Evolutionary conservation across 192 early-diverging fungal genomes (phyloP).

Genomic region (Dispira parvispora): DNA sequence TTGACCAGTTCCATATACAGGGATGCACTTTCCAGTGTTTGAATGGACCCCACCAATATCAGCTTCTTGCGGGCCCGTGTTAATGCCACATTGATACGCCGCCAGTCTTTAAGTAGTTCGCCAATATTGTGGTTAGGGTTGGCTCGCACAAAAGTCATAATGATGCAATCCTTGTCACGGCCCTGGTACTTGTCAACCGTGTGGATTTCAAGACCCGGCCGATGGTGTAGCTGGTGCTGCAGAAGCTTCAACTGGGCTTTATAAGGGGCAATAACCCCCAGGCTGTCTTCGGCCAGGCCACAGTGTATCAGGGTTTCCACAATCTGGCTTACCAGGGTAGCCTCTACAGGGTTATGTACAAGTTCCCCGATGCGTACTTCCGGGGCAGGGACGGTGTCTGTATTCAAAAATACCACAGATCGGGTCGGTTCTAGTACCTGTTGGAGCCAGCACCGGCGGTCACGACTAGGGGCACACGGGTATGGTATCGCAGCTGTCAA

Average conservation of each 20-base stretch:
- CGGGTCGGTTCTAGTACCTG: constrained; percentile 41
- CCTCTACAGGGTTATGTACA: constrained; percentile 59
- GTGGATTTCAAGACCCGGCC: constrained; percentile 43
- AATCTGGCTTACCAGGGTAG: constrained; percentile 34
- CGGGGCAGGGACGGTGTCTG: constrained; percentile 44
- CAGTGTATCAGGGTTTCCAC: constrained; percentile 35
- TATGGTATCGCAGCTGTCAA: neutral
- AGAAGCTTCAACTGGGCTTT: constrained; percentile 48
- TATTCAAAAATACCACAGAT: constrained; percentile 65
- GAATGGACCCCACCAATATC: constrained; percentile 67
- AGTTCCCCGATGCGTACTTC: constrained; percentile 39
- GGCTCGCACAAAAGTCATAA: constrained; percentile 77
- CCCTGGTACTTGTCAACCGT: constrained; percentile 94
- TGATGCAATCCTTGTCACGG: constrained; percentile 78
- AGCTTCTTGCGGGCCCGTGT: constrained; percentile 80
- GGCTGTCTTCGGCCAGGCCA: constrained; percentile 43
- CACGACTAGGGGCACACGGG: neutral
- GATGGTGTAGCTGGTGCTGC: constrained; percentile 18
- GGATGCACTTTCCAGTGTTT: constrained; percentile 41
- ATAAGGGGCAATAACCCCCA: constrained; percentile 81
- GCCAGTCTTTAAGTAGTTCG: constrained; percentile 78
- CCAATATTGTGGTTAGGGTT: constrained; percentile 58
- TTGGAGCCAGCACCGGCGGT: constrained; percentile 41
- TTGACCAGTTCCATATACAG: constrained; percentile 37
- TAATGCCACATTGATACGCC: constrained; percentile 85